Base-by-base conservation (phyloP, 2,329 filamentous ascomycete species). In the Sporothrix globosa region DNA sequence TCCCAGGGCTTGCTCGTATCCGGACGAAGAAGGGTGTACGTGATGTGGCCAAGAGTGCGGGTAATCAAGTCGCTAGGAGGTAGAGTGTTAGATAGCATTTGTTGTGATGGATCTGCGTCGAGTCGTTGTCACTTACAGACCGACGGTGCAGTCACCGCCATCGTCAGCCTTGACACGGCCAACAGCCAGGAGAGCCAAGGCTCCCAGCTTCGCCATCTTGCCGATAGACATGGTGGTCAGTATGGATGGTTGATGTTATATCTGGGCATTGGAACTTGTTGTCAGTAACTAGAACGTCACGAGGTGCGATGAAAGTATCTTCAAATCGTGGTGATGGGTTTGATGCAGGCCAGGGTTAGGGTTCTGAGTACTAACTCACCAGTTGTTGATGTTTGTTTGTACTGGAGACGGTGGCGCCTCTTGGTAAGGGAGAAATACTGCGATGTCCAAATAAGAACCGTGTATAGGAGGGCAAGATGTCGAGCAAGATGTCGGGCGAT, bases 11-110 rank as follows among this genome's bases (percentile, higher is more conserved):
- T 9, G 27, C 21, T 24, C 9, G 63, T 66, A 5, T 34, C 46
- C 3, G 63, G 63, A 19, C 63, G 63, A 6, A 66, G 44, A 14
- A 66, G 27, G 5, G 63, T 66, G 46, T 66, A 66, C 3, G 63
- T 66, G 30, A 66, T 19, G 5, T 66, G 46, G 46, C 63, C 63
- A 6, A 66, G 44, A 2, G 63, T 66, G 19, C 63, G 63, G 2
- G 63, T 66, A 5, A 66, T 66, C 44, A 66, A 24, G 10, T 67
- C 65, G 30, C 48, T 54, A 19, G 4, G 27, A 17, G 24, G 3
- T 3, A 50, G 10, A 19, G n/a, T 14, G 19, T 52, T 52, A 50
- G 44, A 34, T 4, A 24, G 19, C 17, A 41, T 14, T 1, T 2
- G 11, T 61, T 10, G 10, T 44, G 6, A 44, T 41, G 34, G 5